Base-by-base conservation (phyloP, 148 eudicot species). In the Rhododendron vialii region DNA sequence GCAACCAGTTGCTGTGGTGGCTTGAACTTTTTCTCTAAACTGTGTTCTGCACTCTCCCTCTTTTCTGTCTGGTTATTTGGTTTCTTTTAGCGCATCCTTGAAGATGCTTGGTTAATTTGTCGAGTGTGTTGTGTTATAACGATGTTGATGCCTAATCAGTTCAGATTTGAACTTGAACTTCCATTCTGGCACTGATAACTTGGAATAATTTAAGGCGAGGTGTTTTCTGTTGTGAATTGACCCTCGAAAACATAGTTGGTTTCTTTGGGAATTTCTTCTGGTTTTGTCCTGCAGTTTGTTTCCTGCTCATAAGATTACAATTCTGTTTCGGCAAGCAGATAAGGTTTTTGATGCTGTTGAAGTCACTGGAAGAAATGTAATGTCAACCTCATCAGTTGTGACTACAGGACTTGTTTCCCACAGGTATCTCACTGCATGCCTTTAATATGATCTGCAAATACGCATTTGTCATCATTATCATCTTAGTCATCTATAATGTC, bases 331-430 rank as follows among this genome's bases (percentile, higher is more conserved):
- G 61, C 78, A n/a, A 74, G 55, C 90, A 96, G 98, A 91, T 74
- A 93, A 91, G 86, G 92, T 95, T n/a, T 93, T 91, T 24, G 98
- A 95, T 87, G 98, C 98, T 47, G 95, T 92, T 80, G 98, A 96
- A 89, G 91, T 89, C 67, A 92, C 96, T 30, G 97, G 98, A 81
- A 95, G 85, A 89, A 92, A 92, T 30, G 94, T 96, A 53, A 90
- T 95, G 95, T 90, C 94, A 35, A 95, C 98, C 1, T 83, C 98
- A 1, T 92, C 98, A 17, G 87, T 78, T 17, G 96, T 94, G 9
- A 96, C 96, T 38, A 91, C 93, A 0, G 94, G 94, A 28, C 94
- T 96, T 11, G 96, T 96, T 79, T 85, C 91, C 9, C 94, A 92
- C 12, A 92, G 90, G 94, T 92, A 88, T 57, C 8, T 80, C 17